These are phyloP conservation scores for Ambrosia hybrid DNA, from an alignment of 140 eudicot genomes.

Conservation along the genomic window DNA sequence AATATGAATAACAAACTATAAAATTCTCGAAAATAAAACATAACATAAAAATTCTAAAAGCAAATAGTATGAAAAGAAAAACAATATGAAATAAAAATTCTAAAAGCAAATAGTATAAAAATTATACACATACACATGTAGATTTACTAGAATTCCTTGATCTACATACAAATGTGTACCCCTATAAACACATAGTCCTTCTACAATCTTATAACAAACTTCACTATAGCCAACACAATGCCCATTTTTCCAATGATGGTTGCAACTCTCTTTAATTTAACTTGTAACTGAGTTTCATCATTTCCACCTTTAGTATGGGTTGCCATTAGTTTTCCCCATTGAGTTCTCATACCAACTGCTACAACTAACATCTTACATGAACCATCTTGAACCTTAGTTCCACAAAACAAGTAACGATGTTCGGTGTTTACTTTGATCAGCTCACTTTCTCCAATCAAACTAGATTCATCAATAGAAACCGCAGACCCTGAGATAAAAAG, in stretches of 20 bases:
- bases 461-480: slow-evolving; percentile 77
- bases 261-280: slow-evolving; percentile 85
- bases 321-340: slow-evolving; percentile 92
- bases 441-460: slow-evolving; percentile 88
- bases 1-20: too few species aligned
- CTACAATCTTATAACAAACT: slow-evolving; percentile 60
- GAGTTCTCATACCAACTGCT: slow-evolving; percentile 95
- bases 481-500: slow-evolving; percentile 52
- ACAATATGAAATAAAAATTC: too few species aligned
- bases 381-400: slow-evolving; percentile 94
- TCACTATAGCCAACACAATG: slow-evolving; percentile 71
- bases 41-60: too few species aligned
- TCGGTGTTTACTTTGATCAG: slow-evolving; percentile 65
- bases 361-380: slow-evolving; percentile 89
- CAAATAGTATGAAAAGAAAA: too few species aligned
- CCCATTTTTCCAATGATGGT: slow-evolving; percentile 91
- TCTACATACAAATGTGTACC: too few species aligned
- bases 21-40: too few species aligned
- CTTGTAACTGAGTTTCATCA: slow-evolving; percentile 41
- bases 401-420: slow-evolving; percentile 77
- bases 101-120: too few species aligned
- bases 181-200: slow-evolving; percentile 11
- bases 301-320: slow-evolving; percentile 79
- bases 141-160: too few species aligned
- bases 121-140: too few species aligned